Evolutionary conservation across 1,284 basidiomycete species (phyloP), one percentile per base, ranked within the genome.

Genomic region (Farysia itapuensis): DNA sequence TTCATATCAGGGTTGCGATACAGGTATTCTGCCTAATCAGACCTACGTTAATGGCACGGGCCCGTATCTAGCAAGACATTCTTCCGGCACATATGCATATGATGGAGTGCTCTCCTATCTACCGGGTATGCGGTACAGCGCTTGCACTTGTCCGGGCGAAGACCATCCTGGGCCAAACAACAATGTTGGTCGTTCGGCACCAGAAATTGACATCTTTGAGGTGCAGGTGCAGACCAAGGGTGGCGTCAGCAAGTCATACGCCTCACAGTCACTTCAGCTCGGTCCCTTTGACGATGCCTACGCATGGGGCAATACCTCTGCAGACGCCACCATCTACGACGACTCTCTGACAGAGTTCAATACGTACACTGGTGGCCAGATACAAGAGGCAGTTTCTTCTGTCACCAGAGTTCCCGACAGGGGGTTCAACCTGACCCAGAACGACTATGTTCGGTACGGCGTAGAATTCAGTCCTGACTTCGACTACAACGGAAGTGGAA

Each of bases 141-240:
- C 73, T 1, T 75, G 74, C 51, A 74, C 73, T 0, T 75, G 74
- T 33, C 32, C 57, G 0, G 64, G 64, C 29, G 46, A 72, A 28
- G 72, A 72, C 16, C 70, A 70, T 33, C 72, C 65, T 1, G 74
- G 74, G 0, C 74, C 74, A 11, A 61, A 64, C 41, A 41, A 38
- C 33, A 65, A 70, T 22, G 67, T 72, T 18, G 77, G 64, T 14
- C 70, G 77, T 18, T 59, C 64, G 4, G 61, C 69, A 8, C 77
- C 77, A 6, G 77, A 78, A 49, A 50, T 78, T 25, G 77, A 78
- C 35, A 64, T 77, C 16, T 64, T 74, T 36, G 74, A 78, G 47
- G 68, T 72, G 5, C 81, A 84, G 61, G 80, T 79, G 82, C 78
- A 85, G 84, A 70, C 24, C 16, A 49, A 57, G 28, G 30, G 49